A percentile compares a stretch with the other conserved stretches of the same genome.
Evolutionary conservation across 345 rosid species (phyloP).

Genomic region (Trapa bicornis): DNA sequence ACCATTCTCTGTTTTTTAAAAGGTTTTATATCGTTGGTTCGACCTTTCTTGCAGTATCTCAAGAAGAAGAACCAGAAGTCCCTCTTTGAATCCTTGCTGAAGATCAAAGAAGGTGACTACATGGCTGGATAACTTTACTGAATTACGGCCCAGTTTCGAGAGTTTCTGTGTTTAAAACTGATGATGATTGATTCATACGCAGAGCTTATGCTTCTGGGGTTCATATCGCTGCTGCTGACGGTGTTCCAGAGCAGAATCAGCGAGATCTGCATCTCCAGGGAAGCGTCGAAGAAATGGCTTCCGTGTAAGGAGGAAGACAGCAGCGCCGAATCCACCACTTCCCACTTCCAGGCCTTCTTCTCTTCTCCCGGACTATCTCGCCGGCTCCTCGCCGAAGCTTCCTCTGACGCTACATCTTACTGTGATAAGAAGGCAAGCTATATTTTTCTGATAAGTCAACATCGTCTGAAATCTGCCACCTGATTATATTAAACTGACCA

Average conservation of each 20-base stretch:
- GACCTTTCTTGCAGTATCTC: slow-evolving; percentile 22
- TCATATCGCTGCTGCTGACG: slow-evolving; percentile 66
- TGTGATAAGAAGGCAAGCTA: slow-evolving; percentile 24
- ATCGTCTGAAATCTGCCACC: neutral
- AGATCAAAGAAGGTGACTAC: slow-evolving; percentile 67
- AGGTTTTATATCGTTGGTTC: neutral
- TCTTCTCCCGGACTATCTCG: slow-evolving; percentile 9
- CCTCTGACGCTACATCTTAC: slow-evolving; percentile 6
- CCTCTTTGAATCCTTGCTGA: slow-evolving; percentile 61
- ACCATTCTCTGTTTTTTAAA: no score
- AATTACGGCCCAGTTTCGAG: neutral
- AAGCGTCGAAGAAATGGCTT: slow-evolving; percentile 33
- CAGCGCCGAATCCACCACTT: slow-evolving; percentile 7
- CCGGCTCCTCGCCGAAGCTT: slow-evolving; percentile 46
- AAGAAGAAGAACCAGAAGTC: slow-evolving; percentile 58
- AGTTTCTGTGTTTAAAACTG: no score
- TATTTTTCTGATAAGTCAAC: neutral
- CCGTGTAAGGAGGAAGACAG: slow-evolving; percentile 35
- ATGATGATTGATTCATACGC: slow-evolving; percentile 11
- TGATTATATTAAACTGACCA: neutral
- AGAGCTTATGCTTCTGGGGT: slow-evolving; percentile 89
- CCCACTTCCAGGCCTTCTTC: slow-evolving; percentile 32
- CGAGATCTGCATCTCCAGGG: slow-evolving; percentile 39
- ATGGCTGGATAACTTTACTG: neutral
- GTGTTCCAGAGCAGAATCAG: slow-evolving; percentile 38